Base-by-base conservation (phyloP, 345 rosid species). In the Triadica sebifera region DNA sequence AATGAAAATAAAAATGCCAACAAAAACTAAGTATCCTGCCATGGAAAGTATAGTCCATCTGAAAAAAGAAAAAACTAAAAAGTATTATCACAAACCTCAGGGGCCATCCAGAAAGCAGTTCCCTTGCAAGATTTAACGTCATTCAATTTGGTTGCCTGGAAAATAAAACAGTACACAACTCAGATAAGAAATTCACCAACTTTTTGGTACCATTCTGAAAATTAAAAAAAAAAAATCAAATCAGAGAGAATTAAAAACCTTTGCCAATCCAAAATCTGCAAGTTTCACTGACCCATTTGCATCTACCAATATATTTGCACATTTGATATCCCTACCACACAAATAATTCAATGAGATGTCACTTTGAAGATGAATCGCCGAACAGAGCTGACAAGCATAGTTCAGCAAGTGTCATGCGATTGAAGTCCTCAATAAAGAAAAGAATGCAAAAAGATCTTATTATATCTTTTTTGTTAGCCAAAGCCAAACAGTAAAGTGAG, bases 241-340 rank as follows among this genome's bases (percentile, higher is more conserved):
- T 56, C 47, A 9, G 47, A 45, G 68, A 10, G 43, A 50, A 29
- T 51, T 57, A 46, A 52, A 65, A 81, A 92, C 98, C 98, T 94
- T 91, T 47, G 98, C 98, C 85, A 94, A 84, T 61, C 98, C 98
- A 83, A 92, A 94, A 82, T 94, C 98, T 59, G 97, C 95, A 80
- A 94, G 97, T 84, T 92, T 94, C 29, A 94, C 96, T 0, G 83
- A 88, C 69, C 97, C 98, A 82, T 39, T 87, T 3, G 88, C 83
- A 79, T 89, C 95, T 49, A 92, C 97, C 84, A 94, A 78, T 78
- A 94, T 86, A 78, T 92, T 94, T 74, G 94, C 95, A 76, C 98
- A 94, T 79, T 94, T 94, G 67, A 94, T 83, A 81, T 94, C 98
- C 94, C 98, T 94, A 70, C 16, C 20, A 65, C 61, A 74, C 11